Evolutionary conservation across 2,329 filamentous ascomycete species (phyloP), one percentile per base, ranked within the genome.

Genomic region (Cercospora zeae-maydis): DNA sequence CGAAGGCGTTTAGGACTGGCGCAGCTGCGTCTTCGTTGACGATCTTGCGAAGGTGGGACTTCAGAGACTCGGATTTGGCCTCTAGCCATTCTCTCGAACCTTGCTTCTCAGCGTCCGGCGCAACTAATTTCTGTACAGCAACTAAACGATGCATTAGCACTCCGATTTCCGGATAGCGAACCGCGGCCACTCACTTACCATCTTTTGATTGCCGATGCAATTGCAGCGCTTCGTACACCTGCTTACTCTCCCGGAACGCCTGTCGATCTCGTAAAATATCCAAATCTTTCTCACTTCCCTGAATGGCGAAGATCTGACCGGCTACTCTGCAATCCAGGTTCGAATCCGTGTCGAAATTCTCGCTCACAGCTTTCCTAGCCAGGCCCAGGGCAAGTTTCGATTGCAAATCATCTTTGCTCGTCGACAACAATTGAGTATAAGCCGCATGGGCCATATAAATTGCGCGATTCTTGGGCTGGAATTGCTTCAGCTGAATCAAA

Each of bases 361-460:
- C 73, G 11, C 30, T 68, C 27, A 75, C 70, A 39, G 73, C 73
- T 58, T 74, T 75, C 56, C 68, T 64, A 1, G 73, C 73, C 45
- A 75, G 58, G 6, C 59, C 60, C 13, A 74, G 39, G n/a, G 73
- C 73, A 19, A 75, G 63, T 39, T 68, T 57, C 3, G 70, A 67
- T 39, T 70, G 69, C 27, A 74, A 36, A 56, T 75, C 73, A 10
- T 71, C 73, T 16, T 70, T 70, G 21, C 58, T 52, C 5, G 54
- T 67, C 6, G 72, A 73, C 19, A 74, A 53, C 52, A 75, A 57
- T 53, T 74, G 72, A 31, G 73, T 75, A n/a, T 73, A 67, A 19
- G 67, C 73, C 14, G 70, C 72, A 63, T 75, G 74, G 2, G 74
- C 74, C 68, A 75, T 70, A 62, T 74, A 75, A 19, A 73, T 63